A percentile compares a stretch with the other conserved stretches of the same genome.
phyloP scores from a whole-genome alignment of 106 monocot species.

The Dendrobium catenatum region DNA sequence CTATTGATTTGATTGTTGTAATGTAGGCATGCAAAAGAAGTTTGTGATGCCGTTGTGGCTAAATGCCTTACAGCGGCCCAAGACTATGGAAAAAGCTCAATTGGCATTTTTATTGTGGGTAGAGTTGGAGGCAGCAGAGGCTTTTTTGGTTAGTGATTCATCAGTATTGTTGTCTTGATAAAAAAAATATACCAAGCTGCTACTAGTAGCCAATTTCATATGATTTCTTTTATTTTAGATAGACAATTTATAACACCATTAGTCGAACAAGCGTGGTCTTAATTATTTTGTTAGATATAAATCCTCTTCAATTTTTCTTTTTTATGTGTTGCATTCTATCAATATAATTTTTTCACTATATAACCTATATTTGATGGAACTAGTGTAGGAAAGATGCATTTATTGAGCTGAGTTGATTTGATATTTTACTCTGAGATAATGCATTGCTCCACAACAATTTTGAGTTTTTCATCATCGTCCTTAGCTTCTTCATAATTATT shows the following conservation, averaged over 20 bases:
- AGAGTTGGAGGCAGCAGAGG: slow-evolving; percentile 89
- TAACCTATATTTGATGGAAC: background rate
- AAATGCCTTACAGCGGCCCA: slow-evolving; percentile 92
- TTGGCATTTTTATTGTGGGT: slow-evolving; percentile 82
- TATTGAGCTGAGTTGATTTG: background rate
- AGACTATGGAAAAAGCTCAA: slow-evolving; percentile 97
- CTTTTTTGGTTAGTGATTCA: slow-evolving; percentile 65
- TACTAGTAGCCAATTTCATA: background rate
- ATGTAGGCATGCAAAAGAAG: slow-evolving; percentile 85
- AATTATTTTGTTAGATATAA: too few species aligned
- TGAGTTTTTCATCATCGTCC: background rate
- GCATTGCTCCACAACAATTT: background rate
- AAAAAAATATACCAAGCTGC: background rate
- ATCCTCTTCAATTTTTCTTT: too few species aligned
- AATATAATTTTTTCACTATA: background rate
- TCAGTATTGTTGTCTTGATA: background rate
- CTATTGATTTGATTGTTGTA: background rate
- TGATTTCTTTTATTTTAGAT: background rate
- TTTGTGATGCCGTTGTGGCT: slow-evolving; percentile 86
- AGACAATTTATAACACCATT: background rate
- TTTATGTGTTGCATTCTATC: background rate
- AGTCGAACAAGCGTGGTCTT: background rate
- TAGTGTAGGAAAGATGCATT: background rate
- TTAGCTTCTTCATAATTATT: background rate
- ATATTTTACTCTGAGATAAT: background rate